Percentiles rank a stretch among this genome's conserved stretches.
These are phyloP conservation scores for Orychophragmus violaceus DNA, from an alignment of 345 rosid species.

Conservation along the genomic window DNA sequence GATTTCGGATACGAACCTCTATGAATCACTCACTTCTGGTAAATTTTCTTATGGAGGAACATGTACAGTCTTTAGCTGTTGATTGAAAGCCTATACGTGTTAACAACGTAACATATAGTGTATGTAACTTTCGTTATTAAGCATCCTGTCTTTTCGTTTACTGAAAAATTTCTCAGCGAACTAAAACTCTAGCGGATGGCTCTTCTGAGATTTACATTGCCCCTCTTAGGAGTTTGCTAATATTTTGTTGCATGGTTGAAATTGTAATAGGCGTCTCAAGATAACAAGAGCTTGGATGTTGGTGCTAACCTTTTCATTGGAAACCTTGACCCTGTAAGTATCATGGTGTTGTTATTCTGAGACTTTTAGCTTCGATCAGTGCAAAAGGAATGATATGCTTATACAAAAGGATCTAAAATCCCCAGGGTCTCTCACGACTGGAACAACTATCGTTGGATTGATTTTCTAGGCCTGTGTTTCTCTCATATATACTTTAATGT, in stretches of 20 bases:
- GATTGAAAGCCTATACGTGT: slow-evolving; percentile 96
- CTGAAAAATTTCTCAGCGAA: too few relatives aligned
- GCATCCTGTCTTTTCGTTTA: too few relatives aligned
- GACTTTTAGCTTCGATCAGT: too few relatives aligned
- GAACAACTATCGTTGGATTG: slow-evolving; percentile 92
- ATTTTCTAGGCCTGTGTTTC: slow-evolving; percentile 51
- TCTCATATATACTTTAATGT: background rate
- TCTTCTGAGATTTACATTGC: background rate
- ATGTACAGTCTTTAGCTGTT: too few relatives aligned
- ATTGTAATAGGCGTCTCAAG: slow-evolving; percentile 81
- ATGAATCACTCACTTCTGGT: too few relatives aligned
- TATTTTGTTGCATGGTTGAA: background rate
- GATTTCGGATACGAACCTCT: too few relatives aligned
- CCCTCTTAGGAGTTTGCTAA: background rate
- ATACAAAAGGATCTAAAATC: slow-evolving; percentile 57
- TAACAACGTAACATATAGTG: slow-evolving; percentile 56
- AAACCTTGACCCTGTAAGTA: slow-evolving; percentile 90
- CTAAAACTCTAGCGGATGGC: background rate
- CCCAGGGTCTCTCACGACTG: slow-evolving; percentile 74
- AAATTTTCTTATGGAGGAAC: too few relatives aligned
- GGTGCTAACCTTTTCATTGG: slow-evolving; percentile 98
- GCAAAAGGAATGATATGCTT: too few relatives aligned
- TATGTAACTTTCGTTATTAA: background rate
- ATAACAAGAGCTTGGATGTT: slow-evolving; percentile 94
- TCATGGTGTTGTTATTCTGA: background rate